phyloP scores from a whole-genome alignment of 192 early-diverging fungal species.

The Lunasporangiospora selenospora region DNA sequence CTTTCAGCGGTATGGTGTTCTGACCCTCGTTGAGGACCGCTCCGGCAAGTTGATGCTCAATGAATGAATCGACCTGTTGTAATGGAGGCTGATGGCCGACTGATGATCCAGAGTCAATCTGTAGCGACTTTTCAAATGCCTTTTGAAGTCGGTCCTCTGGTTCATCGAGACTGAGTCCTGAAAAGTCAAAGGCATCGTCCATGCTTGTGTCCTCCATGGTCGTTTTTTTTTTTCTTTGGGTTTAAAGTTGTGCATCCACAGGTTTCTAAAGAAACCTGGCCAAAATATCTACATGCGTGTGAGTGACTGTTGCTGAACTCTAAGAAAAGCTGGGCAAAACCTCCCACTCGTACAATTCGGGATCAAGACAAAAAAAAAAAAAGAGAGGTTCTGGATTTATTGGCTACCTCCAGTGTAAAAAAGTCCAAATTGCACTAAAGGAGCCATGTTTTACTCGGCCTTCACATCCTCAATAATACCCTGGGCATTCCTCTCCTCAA shows the following conservation, averaged over 20 bases:
- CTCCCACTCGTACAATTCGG: too few relatives aligned
- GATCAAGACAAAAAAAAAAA: too few relatives aligned
- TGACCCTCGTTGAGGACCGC: too few relatives aligned
- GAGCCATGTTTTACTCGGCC: constrained; percentile 8
- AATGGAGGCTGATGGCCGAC: constrained; percentile 4
- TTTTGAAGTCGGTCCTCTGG: constrained; percentile 15
- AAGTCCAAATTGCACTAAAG: too few relatives aligned
- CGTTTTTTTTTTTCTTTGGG: neutral
- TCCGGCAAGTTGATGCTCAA: too few relatives aligned
- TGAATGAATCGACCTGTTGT: neutral
- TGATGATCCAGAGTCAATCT: neutral
- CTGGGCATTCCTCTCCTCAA: constrained; percentile 42
- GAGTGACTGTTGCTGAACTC: too few relatives aligned
- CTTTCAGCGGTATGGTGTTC: too few relatives aligned
- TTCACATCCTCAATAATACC: constrained; percentile 35
- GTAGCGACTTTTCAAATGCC: constrained; percentile 13
- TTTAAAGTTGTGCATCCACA: neutral
- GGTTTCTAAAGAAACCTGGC: neutral
- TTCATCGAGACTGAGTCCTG: constrained; percentile 18
- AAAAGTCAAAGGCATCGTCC: constrained; percentile 38
- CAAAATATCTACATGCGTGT: too few relatives aligned
- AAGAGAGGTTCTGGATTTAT: too few relatives aligned
- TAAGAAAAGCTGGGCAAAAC: too few relatives aligned
- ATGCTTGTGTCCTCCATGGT: constrained; percentile 9
- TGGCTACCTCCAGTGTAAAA: too few relatives aligned